phyloP scores from a whole-genome alignment of 176 grass and related monocot genomes.

The Lolium rigidum region DNA sequence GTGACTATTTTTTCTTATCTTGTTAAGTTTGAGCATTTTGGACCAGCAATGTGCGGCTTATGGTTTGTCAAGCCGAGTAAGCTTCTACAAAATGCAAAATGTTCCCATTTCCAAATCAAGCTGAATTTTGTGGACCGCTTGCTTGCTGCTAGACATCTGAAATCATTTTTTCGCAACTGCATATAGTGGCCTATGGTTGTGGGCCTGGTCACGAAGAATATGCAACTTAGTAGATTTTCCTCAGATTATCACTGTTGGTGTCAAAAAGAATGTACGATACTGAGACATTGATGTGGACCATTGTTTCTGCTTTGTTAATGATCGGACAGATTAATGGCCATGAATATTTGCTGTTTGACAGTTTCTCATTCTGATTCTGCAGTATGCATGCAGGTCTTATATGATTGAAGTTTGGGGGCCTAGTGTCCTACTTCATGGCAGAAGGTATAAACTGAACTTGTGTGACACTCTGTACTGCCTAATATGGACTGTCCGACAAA shows the following conservation, averaged over 20 bases:
- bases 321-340: background rate
- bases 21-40: conserved; percentile 33
- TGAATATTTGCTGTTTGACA: background rate
- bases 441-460: background rate
- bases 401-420: background rate
- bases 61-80: conserved; percentile 8
- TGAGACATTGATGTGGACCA: background rate
- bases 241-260: background rate
- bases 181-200: background rate
- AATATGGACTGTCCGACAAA: background rate
- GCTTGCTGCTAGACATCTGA: conserved; percentile 29
- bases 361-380: background rate
- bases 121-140: conserved; percentile 7
- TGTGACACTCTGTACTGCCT: background rate
- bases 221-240: too few species aligned
- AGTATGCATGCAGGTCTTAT: background rate
- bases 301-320: background rate
- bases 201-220: background rate
- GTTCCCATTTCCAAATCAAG: conserved; percentile 2
- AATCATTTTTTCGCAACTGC: background rate
- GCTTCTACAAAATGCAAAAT: conserved; percentile 31
- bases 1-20: background rate
- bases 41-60: conserved; percentile 16
- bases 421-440: background rate
- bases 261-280: background rate